Evolutionary conservation across 1,284 basidiomycete species (phyloP).

Genomic region (Microbotryomycetes sp.): DNA sequence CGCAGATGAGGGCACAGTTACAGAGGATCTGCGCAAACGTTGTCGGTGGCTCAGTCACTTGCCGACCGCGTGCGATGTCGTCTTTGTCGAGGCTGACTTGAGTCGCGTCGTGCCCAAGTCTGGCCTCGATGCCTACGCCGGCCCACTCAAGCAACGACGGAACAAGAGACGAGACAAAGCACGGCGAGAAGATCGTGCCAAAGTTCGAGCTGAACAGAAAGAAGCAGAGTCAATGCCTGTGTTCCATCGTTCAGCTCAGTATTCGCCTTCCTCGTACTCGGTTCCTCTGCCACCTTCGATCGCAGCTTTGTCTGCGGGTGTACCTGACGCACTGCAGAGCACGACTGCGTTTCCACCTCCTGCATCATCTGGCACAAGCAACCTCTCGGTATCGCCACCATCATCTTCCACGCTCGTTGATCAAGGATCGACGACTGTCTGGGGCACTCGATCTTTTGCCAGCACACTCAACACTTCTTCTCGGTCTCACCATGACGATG

Average conservation of each 20-base stretch:
- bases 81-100: constrained; percentile 87
- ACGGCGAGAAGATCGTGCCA: constrained; percentile 74
- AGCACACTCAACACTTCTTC: constrained; percentile 20
- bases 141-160: constrained; percentile 65
- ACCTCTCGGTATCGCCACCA: neutral
- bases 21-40: constrained; percentile 84
- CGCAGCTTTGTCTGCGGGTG: neutral
- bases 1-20: constrained; percentile 54
- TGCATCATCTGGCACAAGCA: neutral
- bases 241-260: constrained; percentile 9
- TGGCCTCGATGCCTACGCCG: constrained; percentile 65
- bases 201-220: constrained; percentile 57
- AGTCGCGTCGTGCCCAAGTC: constrained; percentile 63
- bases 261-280: neutral
- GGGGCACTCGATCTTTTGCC: constrained; percentile 24
- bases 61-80: constrained; percentile 84
- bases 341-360: constrained; percentile 22
- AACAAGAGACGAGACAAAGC: constrained; percentile 68
- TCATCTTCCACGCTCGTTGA: neutral
- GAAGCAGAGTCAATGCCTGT: constrained; percentile 44
- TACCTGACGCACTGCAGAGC: constrained; percentile 14
- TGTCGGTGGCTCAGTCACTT: constrained; percentile 94
- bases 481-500: neutral
- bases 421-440: neutral
- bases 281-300: constrained; percentile 1